phyloP scores from a whole-genome alignment of 805 yeast genomes.

The Myxozyma lipomycoides region DNA sequence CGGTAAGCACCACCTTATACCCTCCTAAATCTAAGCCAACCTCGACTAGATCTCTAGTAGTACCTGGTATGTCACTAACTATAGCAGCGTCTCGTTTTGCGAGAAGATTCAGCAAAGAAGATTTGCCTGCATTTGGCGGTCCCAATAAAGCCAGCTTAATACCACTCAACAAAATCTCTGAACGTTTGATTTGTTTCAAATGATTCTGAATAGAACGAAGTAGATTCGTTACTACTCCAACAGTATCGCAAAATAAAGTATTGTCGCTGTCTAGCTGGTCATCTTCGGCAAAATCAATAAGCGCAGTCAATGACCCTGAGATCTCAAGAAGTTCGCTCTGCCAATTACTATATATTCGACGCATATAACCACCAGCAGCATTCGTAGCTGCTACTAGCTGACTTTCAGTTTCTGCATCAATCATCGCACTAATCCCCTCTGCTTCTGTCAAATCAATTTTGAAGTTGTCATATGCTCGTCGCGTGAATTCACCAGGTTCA shows the following conservation, averaged over 20 bases:
- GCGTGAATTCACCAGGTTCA: slow-evolving; percentile 88
- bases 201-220: slow-evolving; percentile 45
- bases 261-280: slow-evolving; percentile 61
- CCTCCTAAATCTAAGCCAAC: slow-evolving; percentile 79
- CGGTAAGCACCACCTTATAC: slow-evolving; percentile 76
- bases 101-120: slow-evolving; percentile 73
- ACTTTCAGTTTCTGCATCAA: slow-evolving; percentile 89
- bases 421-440: slow-evolving; percentile 83
- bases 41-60: slow-evolving; percentile 86
- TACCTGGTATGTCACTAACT: slow-evolving; percentile 88
- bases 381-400: slow-evolving; percentile 73
- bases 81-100: slow-evolving; percentile 82
- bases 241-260: slow-evolving; percentile 51
- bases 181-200: slow-evolving; percentile 46
- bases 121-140: slow-evolving; percentile 95
- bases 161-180: slow-evolving; percentile 68
- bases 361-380: slow-evolving; percentile 68
- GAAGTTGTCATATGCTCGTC: slow-evolving; percentile 80
- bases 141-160: slow-evolving; percentile 72
- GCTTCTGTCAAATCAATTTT: slow-evolving; percentile 80
- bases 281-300: slow-evolving; percentile 94
- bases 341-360: slow-evolving; percentile 58
- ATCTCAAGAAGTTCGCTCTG: slow-evolving; percentile 58
- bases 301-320: slow-evolving; percentile 75
- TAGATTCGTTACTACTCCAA: slow-evolving; percentile 42